Evolutionary conservation across 2,329 filamentous ascomycete species (phyloP).

Genomic region (Dothidotthia symphoricarpi): DNA sequence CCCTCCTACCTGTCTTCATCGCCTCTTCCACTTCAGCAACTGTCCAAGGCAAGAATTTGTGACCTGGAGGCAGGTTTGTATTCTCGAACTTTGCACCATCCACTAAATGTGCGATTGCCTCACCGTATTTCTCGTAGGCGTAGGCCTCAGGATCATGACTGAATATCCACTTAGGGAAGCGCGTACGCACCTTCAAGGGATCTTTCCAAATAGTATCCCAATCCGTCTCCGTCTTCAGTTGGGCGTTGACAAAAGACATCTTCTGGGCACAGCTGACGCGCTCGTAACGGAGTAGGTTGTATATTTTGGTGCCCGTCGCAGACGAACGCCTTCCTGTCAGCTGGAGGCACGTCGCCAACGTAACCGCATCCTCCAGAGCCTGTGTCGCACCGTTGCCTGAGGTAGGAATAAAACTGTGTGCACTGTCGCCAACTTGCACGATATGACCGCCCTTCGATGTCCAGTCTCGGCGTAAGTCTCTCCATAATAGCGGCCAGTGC

Average conservation of each 20-base stretch:
- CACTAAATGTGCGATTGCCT: slow-evolving; percentile 34
- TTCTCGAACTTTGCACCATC: slow-evolving; percentile 27
- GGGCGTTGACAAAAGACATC: slow-evolving; percentile 3
- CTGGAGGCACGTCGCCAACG: slow-evolving; percentile 3
- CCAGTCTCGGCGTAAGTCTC: slow-evolving; percentile 51
- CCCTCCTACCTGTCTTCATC: slow-evolving; percentile 17
- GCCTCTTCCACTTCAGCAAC: slow-evolving; percentile 27
- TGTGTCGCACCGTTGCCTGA: slow-evolving; percentile 52
- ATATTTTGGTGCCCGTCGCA: background rate
- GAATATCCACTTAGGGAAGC: slow-evolving; percentile 40
- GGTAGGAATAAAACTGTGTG: slow-evolving; percentile 52
- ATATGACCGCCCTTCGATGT: slow-evolving; percentile 47
- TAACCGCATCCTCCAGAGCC: slow-evolving; percentile 47
- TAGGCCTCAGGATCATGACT: slow-evolving; percentile 41
- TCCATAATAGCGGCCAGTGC: slow-evolving; percentile 53
- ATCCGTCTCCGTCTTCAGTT: slow-evolving; percentile 34
- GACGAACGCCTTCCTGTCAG: too few species aligned
- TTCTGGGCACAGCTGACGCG: slow-evolving; percentile 3
- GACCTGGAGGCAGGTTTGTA: slow-evolving; percentile 38
- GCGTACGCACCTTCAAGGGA: slow-evolving; percentile 32
- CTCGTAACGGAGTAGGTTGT: slow-evolving; percentile 2
- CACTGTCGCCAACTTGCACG: slow-evolving; percentile 51
- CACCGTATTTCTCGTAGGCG: slow-evolving; percentile 37
- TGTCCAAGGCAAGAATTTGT: slow-evolving; percentile 29
- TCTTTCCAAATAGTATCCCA: slow-evolving; percentile 40